Evolutionary conservation across 352 stramenopile species (phyloP).

Genomic region (Phytophthora citricola): DNA sequence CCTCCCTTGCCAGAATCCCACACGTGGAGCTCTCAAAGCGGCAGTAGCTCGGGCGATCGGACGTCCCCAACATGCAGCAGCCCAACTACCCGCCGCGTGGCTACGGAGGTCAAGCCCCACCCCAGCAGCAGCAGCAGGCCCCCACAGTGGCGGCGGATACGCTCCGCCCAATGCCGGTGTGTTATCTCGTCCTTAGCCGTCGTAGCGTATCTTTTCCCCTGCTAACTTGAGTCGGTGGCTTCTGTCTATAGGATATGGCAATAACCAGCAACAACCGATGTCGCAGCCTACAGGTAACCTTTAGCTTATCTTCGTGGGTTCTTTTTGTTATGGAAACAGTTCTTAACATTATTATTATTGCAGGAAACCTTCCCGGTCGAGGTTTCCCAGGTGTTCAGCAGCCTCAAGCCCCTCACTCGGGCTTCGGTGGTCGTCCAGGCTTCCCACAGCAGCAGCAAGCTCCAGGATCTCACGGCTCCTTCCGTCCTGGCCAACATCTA

Average conservation of each 20-base stretch:
- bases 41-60: slow-evolving; percentile 1
- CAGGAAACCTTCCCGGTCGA: slow-evolving; percentile 31
- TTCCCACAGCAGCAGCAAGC: slow-evolving; percentile 28
- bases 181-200: neutral
- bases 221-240: slow-evolving; percentile 1
- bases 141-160: slow-evolving; percentile 37
- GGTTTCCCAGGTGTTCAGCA: slow-evolving; percentile 30
- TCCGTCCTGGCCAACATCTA: slow-evolving; percentile 22
- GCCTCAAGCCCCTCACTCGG: slow-evolving; percentile 37
- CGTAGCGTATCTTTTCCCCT: neutral
- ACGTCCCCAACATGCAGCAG: slow-evolving; percentile 38
- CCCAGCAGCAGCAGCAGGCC: slow-evolving; percentile 42
- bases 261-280: slow-evolving; percentile 39
- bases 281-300: slow-evolving; percentile 37
- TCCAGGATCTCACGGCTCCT: slow-evolving; percentile 25
- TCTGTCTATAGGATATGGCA: slow-evolving; percentile 21
- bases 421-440: slow-evolving; percentile 25
- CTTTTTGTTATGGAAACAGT: neutral
- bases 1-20: slow-evolving; percentile 1
- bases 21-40: slow-evolving; percentile 38
- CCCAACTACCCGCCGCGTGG: slow-evolving; percentile 54
- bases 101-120: slow-evolving; percentile 28
- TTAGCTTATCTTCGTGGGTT: neutral
- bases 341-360: neutral
- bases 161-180: slow-evolving; percentile 15